Evolutionary conservation across 202 grass and related monocot species (phyloP), one percentile per base, ranked within the genome.

Genomic region (Miscanthus sacchariflorus): DNA sequence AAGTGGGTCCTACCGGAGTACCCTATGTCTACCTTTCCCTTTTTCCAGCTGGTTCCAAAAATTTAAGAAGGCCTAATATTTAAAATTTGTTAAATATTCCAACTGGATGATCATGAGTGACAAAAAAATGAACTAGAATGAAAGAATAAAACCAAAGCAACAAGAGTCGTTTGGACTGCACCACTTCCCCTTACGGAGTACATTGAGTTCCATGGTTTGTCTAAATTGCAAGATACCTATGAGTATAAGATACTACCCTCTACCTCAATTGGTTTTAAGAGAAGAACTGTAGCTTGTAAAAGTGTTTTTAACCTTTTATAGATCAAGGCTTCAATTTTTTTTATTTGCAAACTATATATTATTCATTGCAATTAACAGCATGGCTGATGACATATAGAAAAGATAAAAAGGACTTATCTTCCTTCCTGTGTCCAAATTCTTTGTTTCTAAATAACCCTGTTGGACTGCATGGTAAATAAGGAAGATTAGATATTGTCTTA

Each of bases 341-440:
- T 76, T 36, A 19, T 19, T 19, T 81, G 40, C 25, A 70, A 48
- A 24, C 48, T 80, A 43, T 46, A 25, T 40, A 46, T 17, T 54
- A 54, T 54, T 42, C 56, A 14, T 46, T 59, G 45, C 12, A 79
- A 79, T 38, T 52, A 58, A 72, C 36, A 72, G 9, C 46, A 80
- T 66, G 79, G 84, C 70, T 70, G 27, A 72, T 52, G 78, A 76
- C 76, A 82, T 49, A 84, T 45, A 84, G 61, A 80, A 70, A 86
- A 73, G 61, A 77, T 72, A 82, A 88, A 88, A 88, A 67, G 15
- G 35, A 91, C 91, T 73, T 93, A 95, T 91, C 91, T 95, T 91
- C 82, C n/a, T 86, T 68, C 40, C 54, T n/a, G 46, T 23, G 69
- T 83, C 88, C 77, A 85, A 68, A 68, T 86, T 87, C 74, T 74